A percentile compares a stretch with the other conserved stretches of the same genome.
Evolutionary conservation across 495 filamentous ascomycete genomes (phyloP).

Genomic region (Annulohypoxylon bovei): DNA sequence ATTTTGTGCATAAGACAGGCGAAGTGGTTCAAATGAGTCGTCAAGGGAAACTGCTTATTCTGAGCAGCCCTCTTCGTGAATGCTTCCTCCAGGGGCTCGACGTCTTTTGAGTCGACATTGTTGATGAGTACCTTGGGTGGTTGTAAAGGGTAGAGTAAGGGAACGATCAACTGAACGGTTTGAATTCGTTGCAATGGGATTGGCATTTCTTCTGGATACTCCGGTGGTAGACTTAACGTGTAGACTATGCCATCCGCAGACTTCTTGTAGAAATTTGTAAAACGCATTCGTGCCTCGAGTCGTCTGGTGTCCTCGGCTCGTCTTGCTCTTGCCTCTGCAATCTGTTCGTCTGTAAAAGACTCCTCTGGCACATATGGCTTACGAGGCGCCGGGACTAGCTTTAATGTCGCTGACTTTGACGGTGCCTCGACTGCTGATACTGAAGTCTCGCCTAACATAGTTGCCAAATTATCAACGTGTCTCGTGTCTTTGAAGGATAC

Average conservation of each 20-base stretch:
- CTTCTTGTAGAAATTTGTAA: slow-evolving; percentile 73
- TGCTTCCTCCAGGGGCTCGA: slow-evolving; percentile 67
- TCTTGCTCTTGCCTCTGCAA: slow-evolving; percentile 67
- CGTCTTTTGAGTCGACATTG: slow-evolving; percentile 68
- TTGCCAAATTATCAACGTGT: slow-evolving; percentile 44
- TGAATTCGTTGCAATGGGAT: slow-evolving; percentile 69
- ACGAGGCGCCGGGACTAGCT: slow-evolving; percentile 19
- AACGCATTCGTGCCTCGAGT: slow-evolving; percentile 80
- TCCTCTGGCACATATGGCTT: slow-evolving; percentile 52
- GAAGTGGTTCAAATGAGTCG: slow-evolving; percentile 81
- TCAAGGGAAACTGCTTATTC: slow-evolving; percentile 69
- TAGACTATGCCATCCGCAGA: slow-evolving; percentile 75
- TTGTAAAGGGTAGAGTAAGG: slow-evolving; percentile 77
- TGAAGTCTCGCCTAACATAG: slow-evolving; percentile 47
- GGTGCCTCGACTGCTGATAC: slow-evolving; percentile 60
- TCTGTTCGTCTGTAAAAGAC: slow-evolving; percentile 65
- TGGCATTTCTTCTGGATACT: slow-evolving; percentile 69
- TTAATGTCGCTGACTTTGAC: slow-evolving; percentile 54
- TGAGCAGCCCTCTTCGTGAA: slow-evolving; percentile 69
- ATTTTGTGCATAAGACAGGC: slow-evolving; percentile 76
- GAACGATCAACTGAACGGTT: slow-evolving; percentile 74
- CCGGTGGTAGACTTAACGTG: slow-evolving; percentile 76
- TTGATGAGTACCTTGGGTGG: slow-evolving; percentile 72
- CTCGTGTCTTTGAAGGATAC: slow-evolving; percentile 70
- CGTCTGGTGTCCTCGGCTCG: slow-evolving; percentile 74